phyloP scores from a whole-genome alignment of 2,329 filamentous ascomycete genomes.

The Bipolaris gigantea region DNA sequence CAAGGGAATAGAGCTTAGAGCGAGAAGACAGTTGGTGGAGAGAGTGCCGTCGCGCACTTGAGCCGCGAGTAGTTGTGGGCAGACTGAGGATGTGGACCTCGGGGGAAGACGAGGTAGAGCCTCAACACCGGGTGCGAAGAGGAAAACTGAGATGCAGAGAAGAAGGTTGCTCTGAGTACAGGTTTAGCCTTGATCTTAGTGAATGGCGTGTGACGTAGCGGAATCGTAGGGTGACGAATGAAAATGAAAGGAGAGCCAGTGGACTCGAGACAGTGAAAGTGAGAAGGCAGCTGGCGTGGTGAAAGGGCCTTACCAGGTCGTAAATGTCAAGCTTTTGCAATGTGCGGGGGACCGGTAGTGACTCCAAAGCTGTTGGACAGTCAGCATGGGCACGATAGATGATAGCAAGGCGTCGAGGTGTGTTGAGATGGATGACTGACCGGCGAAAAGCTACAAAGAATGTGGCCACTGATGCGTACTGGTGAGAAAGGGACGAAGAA shows the following conservation, averaged over 20 bases:
- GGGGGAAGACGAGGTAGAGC: slow-evolving; percentile 14
- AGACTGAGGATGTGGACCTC: slow-evolving; percentile 11
- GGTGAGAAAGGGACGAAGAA: slow-evolving; percentile 46
- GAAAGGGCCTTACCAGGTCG: slow-evolving; percentile 40
- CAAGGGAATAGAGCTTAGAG: slow-evolving; percentile 1
- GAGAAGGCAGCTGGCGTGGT: slow-evolving; percentile 7
- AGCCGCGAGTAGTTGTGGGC: slow-evolving; percentile 9
- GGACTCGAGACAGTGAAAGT: slow-evolving; percentile 10
- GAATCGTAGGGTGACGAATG: slow-evolving; percentile 17
- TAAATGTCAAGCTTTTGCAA: slow-evolving; percentile 48
- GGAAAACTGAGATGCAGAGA: slow-evolving; percentile 36
- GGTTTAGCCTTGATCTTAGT: slow-evolving; percentile 16
- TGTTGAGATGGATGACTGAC: slow-evolving; percentile 13
- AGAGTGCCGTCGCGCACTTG: slow-evolving; percentile 2
- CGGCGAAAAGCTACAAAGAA: slow-evolving; percentile 50
- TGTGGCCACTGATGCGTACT: slow-evolving; percentile 49
- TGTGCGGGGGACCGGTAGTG: slow-evolving; percentile 44
- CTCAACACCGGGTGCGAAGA: slow-evolving; percentile 21
- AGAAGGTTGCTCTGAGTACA: slow-evolving; percentile 34
- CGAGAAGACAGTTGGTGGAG: neutral
- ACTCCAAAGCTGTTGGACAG: slow-evolving; percentile 44
- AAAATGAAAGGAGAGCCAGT: slow-evolving; percentile 18
- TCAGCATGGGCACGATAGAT: slow-evolving; percentile 18
- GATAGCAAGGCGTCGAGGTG: slow-evolving; percentile 2
- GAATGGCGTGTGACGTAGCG: neutral